phyloP scores from a whole-genome alignment of 2,329 filamentous ascomycete genomes.

The Tolypocladium pustulatum region DNA sequence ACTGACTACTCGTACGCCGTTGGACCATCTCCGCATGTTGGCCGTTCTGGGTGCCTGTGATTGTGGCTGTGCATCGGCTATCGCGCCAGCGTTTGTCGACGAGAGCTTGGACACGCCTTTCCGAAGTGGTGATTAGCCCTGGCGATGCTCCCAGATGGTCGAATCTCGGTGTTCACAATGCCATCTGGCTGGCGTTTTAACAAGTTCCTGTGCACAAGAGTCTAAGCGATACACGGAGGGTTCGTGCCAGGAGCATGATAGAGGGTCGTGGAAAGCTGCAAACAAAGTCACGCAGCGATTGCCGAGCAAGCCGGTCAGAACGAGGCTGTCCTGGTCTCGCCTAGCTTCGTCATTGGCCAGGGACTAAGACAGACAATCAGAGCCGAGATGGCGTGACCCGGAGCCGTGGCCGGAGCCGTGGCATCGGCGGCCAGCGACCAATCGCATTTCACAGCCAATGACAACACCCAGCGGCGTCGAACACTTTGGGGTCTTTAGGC shows the following conservation, averaged over 20 bases:
- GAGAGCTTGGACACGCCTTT: neutral
- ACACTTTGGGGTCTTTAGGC: neutral
- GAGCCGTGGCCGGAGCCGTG: neutral
- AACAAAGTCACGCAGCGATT: neutral
- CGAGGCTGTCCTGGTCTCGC: neutral
- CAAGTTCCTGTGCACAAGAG: neutral
- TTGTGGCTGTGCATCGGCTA: neutral
- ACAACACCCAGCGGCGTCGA: neutral
- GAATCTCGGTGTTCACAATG: neutral
- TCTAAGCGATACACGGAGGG: neutral
- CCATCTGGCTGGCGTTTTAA: neutral
- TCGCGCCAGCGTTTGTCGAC: neutral
- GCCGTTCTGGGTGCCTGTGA: no score
- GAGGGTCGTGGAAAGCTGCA: neutral
- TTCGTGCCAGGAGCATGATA: neutral
- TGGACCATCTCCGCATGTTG: neutral
- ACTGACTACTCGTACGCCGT: neutral
- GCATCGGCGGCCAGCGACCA: neutral
- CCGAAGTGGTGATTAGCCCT: neutral
- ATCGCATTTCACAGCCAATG: constrained; percentile 2
- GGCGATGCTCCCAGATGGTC: neutral
- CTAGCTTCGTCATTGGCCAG: neutral
- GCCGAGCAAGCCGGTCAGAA: neutral
- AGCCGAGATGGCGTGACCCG: constrained; percentile 1
- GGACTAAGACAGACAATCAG: neutral